Evolutionary conservation across 257 asterid species (phyloP), one percentile per base, ranked within the genome.

Genomic region (Prunella vulgaris): DNA sequence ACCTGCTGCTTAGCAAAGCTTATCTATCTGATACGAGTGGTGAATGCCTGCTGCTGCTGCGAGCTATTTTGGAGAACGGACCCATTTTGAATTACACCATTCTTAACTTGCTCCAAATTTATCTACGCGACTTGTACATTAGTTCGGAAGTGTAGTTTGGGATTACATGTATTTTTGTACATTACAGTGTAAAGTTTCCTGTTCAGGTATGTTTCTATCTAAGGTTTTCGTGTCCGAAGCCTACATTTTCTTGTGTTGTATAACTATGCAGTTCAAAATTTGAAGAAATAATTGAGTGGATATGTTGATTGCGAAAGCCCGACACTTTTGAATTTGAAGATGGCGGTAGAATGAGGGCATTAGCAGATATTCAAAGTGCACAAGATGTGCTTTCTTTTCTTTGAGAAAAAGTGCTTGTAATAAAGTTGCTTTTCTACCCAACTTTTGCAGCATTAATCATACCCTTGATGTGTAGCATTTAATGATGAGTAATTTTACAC

Each of bases 81-180:
- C 78, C 74, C 60, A 17, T 77, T 30, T 71, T 70, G 53, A 40
- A 74, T 51, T 52, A 51, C 22, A 57, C 68, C 53, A 10, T 80
- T 75, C 74, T 71, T 42, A 15, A 57, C 69, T 27, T 74, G 73
- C 69, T 79, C 5, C 44, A 63, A 64, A 25, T 76, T 68, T 73
- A 61, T 71, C 56, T 66, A 25, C 66, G 76, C 25, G 51, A 60
- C 64, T 54, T 85, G 91, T 87, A 77, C 83, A 74, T 80, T 81
- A 74, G 54, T 60, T 66, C 57, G 71, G 68, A 69, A 64, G 61
- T 35, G 59, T 68, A 68, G 76, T 66, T 82, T 66, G 78, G 71
- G 6, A 4, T 32, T 4, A 42, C 70, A 56, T 63, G 72, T 78
- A 32, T 56, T 58, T 74, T 68, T 88, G 88, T 82, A 85, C 78